Evolutionary conservation across 2,329 filamentous ascomycete genomes (phyloP).

Genomic region (Monosporascus sp.): DNA sequence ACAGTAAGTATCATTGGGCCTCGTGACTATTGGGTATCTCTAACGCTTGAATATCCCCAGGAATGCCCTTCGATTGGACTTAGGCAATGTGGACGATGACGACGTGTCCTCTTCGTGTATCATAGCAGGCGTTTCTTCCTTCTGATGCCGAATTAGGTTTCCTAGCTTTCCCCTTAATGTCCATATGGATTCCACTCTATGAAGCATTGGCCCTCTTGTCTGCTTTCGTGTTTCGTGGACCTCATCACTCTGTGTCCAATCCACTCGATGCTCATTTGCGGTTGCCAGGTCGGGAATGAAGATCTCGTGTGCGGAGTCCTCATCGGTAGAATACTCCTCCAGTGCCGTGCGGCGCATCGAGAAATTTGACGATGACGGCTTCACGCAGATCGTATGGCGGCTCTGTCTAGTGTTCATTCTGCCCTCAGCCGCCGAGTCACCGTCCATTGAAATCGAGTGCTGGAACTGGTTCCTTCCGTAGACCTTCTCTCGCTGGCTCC

Average conservation of each 20-base stretch:
- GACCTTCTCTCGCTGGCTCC: constrained; percentile 32
- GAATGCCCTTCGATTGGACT: constrained; percentile 33
- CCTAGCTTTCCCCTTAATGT: constrained; percentile 38
- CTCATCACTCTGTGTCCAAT: constrained; percentile 58
- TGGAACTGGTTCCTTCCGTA: constrained; percentile 41
- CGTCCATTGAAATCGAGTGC: constrained; percentile 30
- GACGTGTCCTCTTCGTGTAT: constrained; percentile 7
- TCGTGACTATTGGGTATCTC: not conserved
- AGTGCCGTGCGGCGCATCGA: not conserved
- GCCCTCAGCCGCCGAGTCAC: not conserved
- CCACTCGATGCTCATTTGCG: constrained; percentile 37
- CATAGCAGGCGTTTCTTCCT: constrained; percentile 18
- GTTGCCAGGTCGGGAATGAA: constrained; percentile 17
- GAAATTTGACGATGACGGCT: not conserved
- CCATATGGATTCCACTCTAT: constrained; percentile 46
- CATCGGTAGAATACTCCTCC: not conserved
- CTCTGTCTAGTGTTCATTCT: constrained; percentile 1
- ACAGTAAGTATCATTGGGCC: not conserved
- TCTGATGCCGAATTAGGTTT: constrained; percentile 21
- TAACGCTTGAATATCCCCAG: constrained; percentile 39
- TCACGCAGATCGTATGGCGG: not conserved
- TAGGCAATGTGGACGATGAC: constrained; percentile 15
- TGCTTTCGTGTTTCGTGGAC: constrained; percentile 8
- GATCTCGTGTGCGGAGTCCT: constrained; percentile 19
- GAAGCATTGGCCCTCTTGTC: constrained; percentile 27